Conservation (phyloP, 164 flowering plant species). For the Aristolochia fimbriata region DNA sequence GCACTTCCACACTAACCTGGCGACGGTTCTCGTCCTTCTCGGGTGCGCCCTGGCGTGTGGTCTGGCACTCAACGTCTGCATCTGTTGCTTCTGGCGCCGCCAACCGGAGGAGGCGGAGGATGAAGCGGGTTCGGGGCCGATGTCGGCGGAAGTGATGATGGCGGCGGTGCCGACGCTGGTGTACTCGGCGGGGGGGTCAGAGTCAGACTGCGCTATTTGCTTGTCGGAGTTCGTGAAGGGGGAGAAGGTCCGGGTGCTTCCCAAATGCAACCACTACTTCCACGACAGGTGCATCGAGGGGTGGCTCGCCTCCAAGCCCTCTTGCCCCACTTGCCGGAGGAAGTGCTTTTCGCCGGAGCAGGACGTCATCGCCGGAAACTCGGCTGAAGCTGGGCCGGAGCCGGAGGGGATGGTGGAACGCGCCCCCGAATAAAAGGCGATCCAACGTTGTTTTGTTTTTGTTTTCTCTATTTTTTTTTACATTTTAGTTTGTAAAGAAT, state of each 20-base stretch:
- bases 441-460: no score
- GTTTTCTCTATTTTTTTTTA: no score
- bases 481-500: no score
- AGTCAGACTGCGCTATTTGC: constrained; percentile 42
- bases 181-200: constrained; percentile 26
- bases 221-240: constrained; percentile 47
- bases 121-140: not conserved
- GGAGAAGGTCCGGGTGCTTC: constrained; percentile 34
- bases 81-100: constrained; percentile 33
- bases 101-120: not conserved
- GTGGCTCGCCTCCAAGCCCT: constrained; percentile 31
- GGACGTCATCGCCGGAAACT: constrained; percentile 3
- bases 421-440: no score
- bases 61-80: constrained; percentile 29
- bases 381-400: not conserved
- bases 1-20: constrained; percentile 28
- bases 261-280: constrained; percentile 41
- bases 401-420: constrained; percentile 1
- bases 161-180: constrained; percentile 17
- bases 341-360: constrained; percentile 6
- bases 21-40: constrained; percentile 31
- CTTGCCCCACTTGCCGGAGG: constrained; percentile 52
- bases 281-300: constrained; percentile 34
- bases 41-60: constrained; percentile 30
- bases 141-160: not conserved